phyloP scores from a whole-genome alignment of 805 yeast genomes.

The Metschnikowia reukaufii region DNA sequence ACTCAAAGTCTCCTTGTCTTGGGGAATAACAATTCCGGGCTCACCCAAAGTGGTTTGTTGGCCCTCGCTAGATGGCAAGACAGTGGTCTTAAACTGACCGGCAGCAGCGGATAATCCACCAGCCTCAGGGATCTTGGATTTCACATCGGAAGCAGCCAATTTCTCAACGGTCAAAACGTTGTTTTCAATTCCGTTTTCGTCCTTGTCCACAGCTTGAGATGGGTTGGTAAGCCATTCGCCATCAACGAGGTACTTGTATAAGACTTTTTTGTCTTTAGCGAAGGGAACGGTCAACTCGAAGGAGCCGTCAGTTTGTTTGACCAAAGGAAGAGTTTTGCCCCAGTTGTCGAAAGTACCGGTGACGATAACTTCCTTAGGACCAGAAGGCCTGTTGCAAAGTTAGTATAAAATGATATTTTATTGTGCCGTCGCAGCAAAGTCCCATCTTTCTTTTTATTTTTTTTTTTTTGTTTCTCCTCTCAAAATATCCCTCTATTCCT shows the following conservation, averaged over 20 bases:
- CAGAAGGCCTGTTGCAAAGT: conserved; percentile 40
- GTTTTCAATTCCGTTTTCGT: conserved; percentile 52
- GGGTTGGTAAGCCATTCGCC: conserved; percentile 58
- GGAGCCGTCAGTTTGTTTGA: conserved; percentile 59
- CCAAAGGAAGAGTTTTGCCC: conserved; percentile 59
- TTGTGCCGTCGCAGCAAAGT: too few relatives aligned
- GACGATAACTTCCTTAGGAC: conserved; percentile 55
- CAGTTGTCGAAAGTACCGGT: conserved; percentile 59
- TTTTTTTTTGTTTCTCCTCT: not conserved
- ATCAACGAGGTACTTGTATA: conserved; percentile 67
- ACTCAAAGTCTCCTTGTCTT: conserved; percentile 59
- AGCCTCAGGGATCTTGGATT: conserved; percentile 20
- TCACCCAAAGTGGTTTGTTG: conserved; percentile 54
- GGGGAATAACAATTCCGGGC: conserved; percentile 72
- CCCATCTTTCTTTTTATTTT: not conserved
- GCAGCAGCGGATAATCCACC: conserved; percentile 16
- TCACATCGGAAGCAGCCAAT: conserved; percentile 22
- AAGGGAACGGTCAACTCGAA: conserved; percentile 61
- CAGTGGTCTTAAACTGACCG: conserved; percentile 35
- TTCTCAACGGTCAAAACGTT: conserved; percentile 46
- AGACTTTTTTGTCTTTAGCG: conserved; percentile 37
- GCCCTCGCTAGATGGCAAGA: conserved; percentile 47
- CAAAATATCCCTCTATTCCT: too few relatives aligned
- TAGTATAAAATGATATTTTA: conserved; percentile 22
- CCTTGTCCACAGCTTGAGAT: conserved; percentile 43